phyloP scores from a whole-genome alignment of 345 rosid species.

The Arabidopsis thaliana region DNA sequence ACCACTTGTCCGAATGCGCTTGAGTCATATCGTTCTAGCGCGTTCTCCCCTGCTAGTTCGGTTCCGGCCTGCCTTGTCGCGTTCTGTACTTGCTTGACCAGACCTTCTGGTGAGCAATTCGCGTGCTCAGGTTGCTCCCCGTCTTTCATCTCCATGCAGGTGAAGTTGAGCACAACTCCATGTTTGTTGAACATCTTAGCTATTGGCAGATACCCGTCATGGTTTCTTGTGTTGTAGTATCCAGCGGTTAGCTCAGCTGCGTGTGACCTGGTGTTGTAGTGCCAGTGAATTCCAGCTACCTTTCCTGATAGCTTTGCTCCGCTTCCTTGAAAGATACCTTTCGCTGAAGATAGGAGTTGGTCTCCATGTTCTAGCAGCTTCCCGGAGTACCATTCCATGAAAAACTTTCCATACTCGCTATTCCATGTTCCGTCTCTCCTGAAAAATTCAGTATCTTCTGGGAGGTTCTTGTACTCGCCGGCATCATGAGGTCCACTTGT shows the following conservation, averaged over 20 bases:
- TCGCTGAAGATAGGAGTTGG: conserved; percentile 71
- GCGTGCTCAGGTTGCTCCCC: conserved; percentile 72
- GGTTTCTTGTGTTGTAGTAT: conserved; percentile 77
- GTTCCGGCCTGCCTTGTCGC: conserved; percentile 64
- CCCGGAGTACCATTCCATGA: conserved; percentile 85
- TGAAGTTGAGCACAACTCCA: conserved; percentile 78
- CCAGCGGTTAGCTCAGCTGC: conserved; percentile 97
- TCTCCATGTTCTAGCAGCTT: conserved; percentile 86
- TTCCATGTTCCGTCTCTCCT: conserved; percentile 89
- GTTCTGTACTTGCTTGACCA: conserved; percentile 82
- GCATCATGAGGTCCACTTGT: conserved; percentile 82
- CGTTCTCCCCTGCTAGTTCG: conserved; percentile 92
- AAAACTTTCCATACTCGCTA: conserved; percentile 81
- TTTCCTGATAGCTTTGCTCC: conserved; percentile 78
- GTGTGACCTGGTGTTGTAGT: conserved; percentile 89
- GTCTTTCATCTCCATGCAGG: conserved; percentile 98
- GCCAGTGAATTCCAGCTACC: conserved; percentile 99
- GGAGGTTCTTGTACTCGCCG: conserved; percentile 85
- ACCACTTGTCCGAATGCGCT: conserved; percentile 75
- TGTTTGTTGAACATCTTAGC: conserved; percentile 74
- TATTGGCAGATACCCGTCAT: conserved; percentile 79
- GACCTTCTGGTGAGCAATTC: conserved; percentile 89
- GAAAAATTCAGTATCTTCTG: conserved; percentile 87
- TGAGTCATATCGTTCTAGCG: conserved; percentile 83
- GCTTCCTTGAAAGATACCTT: conserved; percentile 69